Conservation (phyloP, 345 rosid species). For the Isatis tinctoria region DNA sequence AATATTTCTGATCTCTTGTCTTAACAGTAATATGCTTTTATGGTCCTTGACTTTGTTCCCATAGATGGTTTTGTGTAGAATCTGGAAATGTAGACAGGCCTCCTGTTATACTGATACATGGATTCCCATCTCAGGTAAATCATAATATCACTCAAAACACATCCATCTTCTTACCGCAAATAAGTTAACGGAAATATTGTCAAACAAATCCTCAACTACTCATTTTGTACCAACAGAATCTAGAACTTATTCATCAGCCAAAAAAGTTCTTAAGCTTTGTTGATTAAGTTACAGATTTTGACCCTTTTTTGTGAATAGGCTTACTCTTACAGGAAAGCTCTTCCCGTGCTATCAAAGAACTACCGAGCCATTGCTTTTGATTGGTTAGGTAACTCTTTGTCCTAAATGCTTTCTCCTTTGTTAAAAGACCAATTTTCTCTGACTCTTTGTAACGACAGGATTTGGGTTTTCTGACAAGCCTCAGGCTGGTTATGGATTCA, state of each 20-base stretch:
- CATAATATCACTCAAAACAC: background rate
- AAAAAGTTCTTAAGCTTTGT: no score
- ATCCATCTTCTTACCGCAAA: background rate
- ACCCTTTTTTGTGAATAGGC: slow-evolving; percentile 43
- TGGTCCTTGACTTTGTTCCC: slow-evolving; percentile 44
- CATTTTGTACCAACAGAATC: no score
- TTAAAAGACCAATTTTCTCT: no score
- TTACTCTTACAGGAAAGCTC: slow-evolving; percentile 80
- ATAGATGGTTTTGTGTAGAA: slow-evolving; percentile 94
- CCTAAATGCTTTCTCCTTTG: no score
- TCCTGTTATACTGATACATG: slow-evolving; percentile 72
- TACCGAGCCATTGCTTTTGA: slow-evolving; percentile 82
- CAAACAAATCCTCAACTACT: no score
- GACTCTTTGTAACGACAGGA: slow-evolving; percentile 25
- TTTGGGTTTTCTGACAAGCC: slow-evolving; percentile 99
- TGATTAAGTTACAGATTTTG: background rate
- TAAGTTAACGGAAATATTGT: background rate
- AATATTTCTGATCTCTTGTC: background rate
- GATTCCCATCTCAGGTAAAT: slow-evolving; percentile 87
- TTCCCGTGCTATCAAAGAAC: slow-evolving; percentile 66
- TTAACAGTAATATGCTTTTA: background rate
- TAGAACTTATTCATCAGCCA: no score
- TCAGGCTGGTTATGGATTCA: slow-evolving; percentile 88
- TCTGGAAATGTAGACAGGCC: slow-evolving; percentile 58
- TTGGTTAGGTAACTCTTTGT: slow-evolving; percentile 40